Base-by-base conservation (phyloP, 495 filamentous ascomycete species). In the Penicillium salamii region DNA sequence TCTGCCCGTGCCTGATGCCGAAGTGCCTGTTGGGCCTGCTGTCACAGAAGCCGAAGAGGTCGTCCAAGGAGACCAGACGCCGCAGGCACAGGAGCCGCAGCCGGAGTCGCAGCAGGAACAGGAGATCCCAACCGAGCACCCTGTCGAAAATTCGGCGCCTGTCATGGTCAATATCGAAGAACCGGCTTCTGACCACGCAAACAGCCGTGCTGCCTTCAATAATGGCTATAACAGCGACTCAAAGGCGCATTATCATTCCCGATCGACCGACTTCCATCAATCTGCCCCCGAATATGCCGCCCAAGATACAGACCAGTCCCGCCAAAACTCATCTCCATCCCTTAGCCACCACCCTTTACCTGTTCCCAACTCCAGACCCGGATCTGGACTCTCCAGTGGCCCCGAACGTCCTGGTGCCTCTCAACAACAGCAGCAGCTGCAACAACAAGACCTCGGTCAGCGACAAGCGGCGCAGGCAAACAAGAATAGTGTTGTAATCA, bases 401-500 rank as follows among this genome's bases (percentile, higher is more conserved):
- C 59, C 69, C 8, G 77, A 77, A 15, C 66, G 69, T 46, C 66
- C 74, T 35, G 63, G 59, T 15, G 53, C 70, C 41, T 52, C 70
- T 7, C 74, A 74, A 36, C 56, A 58, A 12, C 68, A 72, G 39
- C 72, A 71, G 1, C 74, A 74, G 39, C 56, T 57, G 11, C 68
- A 72, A 37, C 72, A 71, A 2, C 43, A 50, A 41, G 77, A 81
- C 19, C 65, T 34, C 68, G 67, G 43, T 69, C 62, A 69, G 39
- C 71, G 75, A 49, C 62, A 69, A 40, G 52, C 71, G 2, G 45
- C 72, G 1, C 75, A 74, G 52, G 57, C 66, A 40, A 73, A 71
- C 20, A 89, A 89, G 64, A 89, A 88, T 61, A 91, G 89, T 52
- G 95, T 98, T 11, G 93, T 98, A 32, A 97, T 98, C 72, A 98